Percentiles rank a stretch among this genome's conserved stretches.
Conservation (phyloP, 495 filamentous ascomycete species). For the Wilcoxina mikolae region DNA sequence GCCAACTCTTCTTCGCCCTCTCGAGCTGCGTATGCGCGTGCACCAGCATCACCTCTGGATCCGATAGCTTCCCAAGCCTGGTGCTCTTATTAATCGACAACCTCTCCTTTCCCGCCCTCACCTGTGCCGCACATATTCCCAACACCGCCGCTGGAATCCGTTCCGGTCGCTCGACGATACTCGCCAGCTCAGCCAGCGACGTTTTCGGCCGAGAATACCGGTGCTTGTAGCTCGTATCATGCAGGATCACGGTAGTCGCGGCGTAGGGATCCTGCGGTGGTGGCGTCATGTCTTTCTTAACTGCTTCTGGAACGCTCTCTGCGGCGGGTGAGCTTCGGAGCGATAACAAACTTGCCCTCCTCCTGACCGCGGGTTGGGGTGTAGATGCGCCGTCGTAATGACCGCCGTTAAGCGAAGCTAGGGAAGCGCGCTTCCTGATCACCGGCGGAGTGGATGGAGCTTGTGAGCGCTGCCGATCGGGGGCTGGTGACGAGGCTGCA, state of each 20-base stretch:
- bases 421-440: conserved; percentile 24
- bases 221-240: conserved; percentile 90
- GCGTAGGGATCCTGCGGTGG: conserved; percentile 30
- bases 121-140: conserved; percentile 75
- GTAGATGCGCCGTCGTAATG: neutral
- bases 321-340: conserved; percentile 17
- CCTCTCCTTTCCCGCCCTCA: conserved; percentile 58
- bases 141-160: conserved; percentile 69
- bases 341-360: conserved; percentile 15
- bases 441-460: conserved; percentile 25
- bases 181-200: conserved; percentile 45
- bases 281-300: conserved; percentile 11
- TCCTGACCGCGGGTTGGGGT: conserved; percentile 1
- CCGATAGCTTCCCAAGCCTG: conserved; percentile 20
- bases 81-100: conserved; percentile 21
- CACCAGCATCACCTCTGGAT: conserved; percentile 27
- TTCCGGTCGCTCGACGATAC: conserved; percentile 85
- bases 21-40: conserved; percentile 43
- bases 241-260: conserved; percentile 66
- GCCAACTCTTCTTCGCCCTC: conserved; percentile 28
- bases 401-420: conserved; percentile 15
- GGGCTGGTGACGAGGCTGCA: conserved; percentile 18
- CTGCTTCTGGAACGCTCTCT: conserved; percentile 5
- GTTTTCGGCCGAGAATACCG: conserved; percentile 70
- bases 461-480: conserved; percentile 15